Base-by-base conservation (phyloP, 352 stramenopile genomes). In the Pythium periplocum region DNA sequence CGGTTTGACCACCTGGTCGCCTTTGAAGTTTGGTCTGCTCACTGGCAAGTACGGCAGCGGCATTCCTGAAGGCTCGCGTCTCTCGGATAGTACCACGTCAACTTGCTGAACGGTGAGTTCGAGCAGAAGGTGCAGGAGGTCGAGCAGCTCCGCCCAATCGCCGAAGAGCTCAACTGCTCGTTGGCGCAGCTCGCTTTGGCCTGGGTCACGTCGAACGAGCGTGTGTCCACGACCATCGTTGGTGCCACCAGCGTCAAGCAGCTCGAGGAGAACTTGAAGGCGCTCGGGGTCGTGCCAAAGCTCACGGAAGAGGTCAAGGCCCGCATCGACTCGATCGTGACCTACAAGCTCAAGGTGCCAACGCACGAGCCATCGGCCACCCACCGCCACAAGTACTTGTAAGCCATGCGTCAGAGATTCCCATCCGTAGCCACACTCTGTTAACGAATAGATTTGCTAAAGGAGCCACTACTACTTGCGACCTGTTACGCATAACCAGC, bases 41-140 rank as follows among this genome's bases (percentile, higher is more conserved):
- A 78, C 71, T 42, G 68, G 68, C 53, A 82, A 82, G 59, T 78
- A 81, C 67, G 58, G 51, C 40, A 35, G 34, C n/a, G 64, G 48
- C n/a, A 61, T 59, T 33, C 61, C 44, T 26, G 34, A 47, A 31
- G 62, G 48, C 34, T 37, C 60, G 41, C 62, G 62, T 43, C 17
- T 59, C n/a, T 62, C 59, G 43, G 61, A 61, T 48, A 61, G 39
- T 64, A 68, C 60, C 44, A 55, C 31, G 63, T 51, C 51, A 55
- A 55, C 32, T 30, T 62, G 51, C 48, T 64, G 49, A 45, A 73
- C 31, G 41, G 47, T 4, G 38, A 30, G 5, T 46, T 37, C n/a
- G 44, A 55, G 4, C 0, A 58, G 61, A 61, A 66, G 43, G 51
- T 62, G 61, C 17, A 26, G 17, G 17, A 26, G 17, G 17, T 26